Evolutionary conservation across 2,329 filamentous ascomycete genomes (phyloP).

Genomic region (Stachybotrys echinatus): DNA sequence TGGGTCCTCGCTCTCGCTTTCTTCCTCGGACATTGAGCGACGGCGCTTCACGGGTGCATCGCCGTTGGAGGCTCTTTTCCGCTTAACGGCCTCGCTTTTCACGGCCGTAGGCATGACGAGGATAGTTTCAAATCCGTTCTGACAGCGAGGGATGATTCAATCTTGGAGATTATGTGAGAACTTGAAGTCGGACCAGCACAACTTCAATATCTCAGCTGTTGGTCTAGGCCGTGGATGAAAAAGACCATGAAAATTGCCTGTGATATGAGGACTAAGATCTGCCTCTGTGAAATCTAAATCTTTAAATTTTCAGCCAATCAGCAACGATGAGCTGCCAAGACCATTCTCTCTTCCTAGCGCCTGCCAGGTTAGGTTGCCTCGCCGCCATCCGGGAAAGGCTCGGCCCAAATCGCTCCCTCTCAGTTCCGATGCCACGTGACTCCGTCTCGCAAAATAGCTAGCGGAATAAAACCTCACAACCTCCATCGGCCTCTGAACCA

Average conservation of each 20-base stretch:
- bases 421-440: slow-evolving; percentile 27
- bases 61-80: slow-evolving; percentile 41
- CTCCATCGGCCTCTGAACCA: slow-evolving; percentile 39
- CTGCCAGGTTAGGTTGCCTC: too few relatives aligned
- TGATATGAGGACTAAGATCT: not conserved
- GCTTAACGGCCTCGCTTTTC: slow-evolving; percentile 36
- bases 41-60: slow-evolving; percentile 46
- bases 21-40: slow-evolving; percentile 36
- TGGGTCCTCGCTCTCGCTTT: slow-evolving; percentile 36
- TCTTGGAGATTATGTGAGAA: not conserved
- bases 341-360: not conserved
- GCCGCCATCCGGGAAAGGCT: not conserved
- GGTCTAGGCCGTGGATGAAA: not conserved
- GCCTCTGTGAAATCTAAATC: not conserved
- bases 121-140: not conserved
- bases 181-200: not conserved
- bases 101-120: slow-evolving; percentile 18
- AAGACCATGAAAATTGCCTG: not conserved
- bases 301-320: not conserved
- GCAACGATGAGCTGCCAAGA: not conserved
- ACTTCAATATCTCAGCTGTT: too few relatives aligned
- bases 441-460: slow-evolving; percentile 30
- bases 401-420: not conserved
- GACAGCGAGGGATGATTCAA: not conserved
- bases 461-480: slow-evolving; percentile 46